Evolutionary conservation across 176 grass and related monocot species (phyloP), one percentile per base, ranked within the genome.

Genomic region (Oryza brachyantha): DNA sequence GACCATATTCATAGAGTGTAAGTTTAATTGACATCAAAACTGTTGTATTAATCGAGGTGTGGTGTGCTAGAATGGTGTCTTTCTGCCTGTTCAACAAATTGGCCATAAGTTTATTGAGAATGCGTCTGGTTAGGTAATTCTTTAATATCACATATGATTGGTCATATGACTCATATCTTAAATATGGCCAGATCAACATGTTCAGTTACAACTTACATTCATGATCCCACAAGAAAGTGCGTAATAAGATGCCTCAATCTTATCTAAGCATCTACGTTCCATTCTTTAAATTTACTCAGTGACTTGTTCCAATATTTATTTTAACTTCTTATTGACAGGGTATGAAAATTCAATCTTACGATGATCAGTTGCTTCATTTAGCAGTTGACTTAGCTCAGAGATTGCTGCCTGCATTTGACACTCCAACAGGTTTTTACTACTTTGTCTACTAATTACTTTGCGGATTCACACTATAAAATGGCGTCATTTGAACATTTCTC

Each of bases 401-500:
- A 71, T 70, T 97, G 68, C 77, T 97, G 73, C 94, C 94, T 73
- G 94, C 94, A 84, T 97, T 97, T 94, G 91, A 94, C 75, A 94
- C 94, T 83, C 94, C 94, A 63, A 97, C 94, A 97, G 94, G 94
- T 97, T 81, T 42, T 82, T 45, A 65, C 73, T 87, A 59, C 66
- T 41, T 77, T 70, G 37, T 87, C 29, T 80, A 24, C 42, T 39
- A n/a, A 8, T 78, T 64, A 74, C 28, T 67, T 76, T 32, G 73
- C 76, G 54, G 31, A 76, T 52, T 57, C 21, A 24, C 52, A 24
- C 52, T 52, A 21, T 21, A 52, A 52, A 21, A 52, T 52, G 46
- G 16, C 6, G 17, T 7, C 17, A 52, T 52, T 7, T 41, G 37
- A 59, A 13, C 29, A 70, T 36, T 64, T 29, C 31, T 61, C 77